phyloP scores from a whole-genome alignment of 208 protist species.

The Naegleria gruberi region DNA sequence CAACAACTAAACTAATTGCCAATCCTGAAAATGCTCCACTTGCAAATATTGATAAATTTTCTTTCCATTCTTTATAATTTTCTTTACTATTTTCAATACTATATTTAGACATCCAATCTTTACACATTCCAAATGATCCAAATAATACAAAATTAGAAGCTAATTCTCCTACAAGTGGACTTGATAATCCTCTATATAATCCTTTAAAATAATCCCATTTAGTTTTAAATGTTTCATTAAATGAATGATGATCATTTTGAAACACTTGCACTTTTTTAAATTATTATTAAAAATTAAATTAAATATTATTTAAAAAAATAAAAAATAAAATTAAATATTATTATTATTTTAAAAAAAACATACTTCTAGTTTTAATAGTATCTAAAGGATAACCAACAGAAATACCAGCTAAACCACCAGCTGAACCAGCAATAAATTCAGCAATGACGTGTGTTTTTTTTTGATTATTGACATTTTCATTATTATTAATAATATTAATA shows the following conservation, averaged over 20 bases:
- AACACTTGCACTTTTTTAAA: background rate
- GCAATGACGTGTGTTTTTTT: background rate
- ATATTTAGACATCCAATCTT: background rate
- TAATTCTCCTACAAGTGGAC: background rate
- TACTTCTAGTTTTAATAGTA: constrained; percentile 15
- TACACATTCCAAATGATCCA: constrained; percentile 5
- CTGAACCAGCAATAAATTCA: background rate
- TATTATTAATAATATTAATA: background rate
- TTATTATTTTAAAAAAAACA: background rate
- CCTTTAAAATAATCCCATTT: background rate
- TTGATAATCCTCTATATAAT: background rate
- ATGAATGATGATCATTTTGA: background rate
- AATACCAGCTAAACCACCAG: background rate
- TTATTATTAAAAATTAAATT: too few species aligned
- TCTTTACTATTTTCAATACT: background rate
- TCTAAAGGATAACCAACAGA: background rate
- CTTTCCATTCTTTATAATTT: background rate
- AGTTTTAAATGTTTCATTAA: constrained; percentile 5
- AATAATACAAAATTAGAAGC: constrained; percentile 13
- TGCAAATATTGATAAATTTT: background rate
- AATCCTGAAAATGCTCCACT: background rate
- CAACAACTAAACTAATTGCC: constrained; percentile 6
- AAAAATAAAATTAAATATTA: too few species aligned
- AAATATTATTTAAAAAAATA: too few species aligned
- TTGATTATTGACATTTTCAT: background rate